These are phyloP conservation scores for Pythium brachiatum DNA, from an alignment of 352 stramenopile species.

Conservation along the genomic window DNA sequence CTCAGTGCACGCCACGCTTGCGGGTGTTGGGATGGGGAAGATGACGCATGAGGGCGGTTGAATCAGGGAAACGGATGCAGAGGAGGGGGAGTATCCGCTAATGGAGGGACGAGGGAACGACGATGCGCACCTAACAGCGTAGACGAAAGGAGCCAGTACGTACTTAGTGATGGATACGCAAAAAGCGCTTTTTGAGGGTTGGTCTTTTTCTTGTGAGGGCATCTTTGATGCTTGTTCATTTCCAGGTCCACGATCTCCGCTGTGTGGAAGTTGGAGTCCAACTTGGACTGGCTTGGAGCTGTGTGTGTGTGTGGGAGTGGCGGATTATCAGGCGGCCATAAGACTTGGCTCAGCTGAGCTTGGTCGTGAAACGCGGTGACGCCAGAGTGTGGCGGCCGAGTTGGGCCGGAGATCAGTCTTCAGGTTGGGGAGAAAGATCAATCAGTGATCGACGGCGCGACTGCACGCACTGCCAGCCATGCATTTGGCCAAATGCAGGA, in stretches of 20 bases:
- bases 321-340: slow-evolving; percentile 11
- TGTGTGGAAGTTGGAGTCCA: not conserved
- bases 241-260: slow-evolving; percentile 10
- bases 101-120: slow-evolving; percentile 7
- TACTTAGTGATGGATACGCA: not conserved
- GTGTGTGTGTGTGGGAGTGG: not conserved
- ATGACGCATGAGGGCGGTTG: slow-evolving; percentile 16
- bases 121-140: not conserved
- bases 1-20: not conserved
- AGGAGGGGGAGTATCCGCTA: slow-evolving; percentile 5
- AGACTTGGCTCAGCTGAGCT: slow-evolving; percentile 12
- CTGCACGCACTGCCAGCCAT: no score
- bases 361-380: slow-evolving; percentile 14
- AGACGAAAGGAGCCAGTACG: no score
- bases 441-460: no score
- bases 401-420: no score
- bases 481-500: no score
- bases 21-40: not conserved
- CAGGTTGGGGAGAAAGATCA: not conserved
- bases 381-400: slow-evolving; percentile 2
- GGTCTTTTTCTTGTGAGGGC: not conserved
- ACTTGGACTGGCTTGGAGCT: not conserved
- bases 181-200: slow-evolving; percentile 10
- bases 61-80: slow-evolving; percentile 16
- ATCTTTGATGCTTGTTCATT: slow-evolving; percentile 19